Evolutionary conservation across 75 land plant genomes (phyloP), one percentile per base, ranked within the genome.

Genomic region (Pinus albicaulis): DNA sequence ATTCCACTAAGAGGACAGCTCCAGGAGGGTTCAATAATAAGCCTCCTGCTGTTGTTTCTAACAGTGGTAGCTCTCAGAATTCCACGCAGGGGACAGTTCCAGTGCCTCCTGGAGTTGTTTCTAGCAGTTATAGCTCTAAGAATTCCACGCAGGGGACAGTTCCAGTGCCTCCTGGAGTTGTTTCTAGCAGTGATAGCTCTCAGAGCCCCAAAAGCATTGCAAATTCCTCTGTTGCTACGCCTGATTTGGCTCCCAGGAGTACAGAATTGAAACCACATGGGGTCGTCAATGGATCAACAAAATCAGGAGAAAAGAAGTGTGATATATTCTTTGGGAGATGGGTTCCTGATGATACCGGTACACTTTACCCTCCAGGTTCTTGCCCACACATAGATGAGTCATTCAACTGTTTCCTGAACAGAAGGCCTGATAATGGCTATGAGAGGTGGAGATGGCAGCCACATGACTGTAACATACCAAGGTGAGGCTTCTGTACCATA

Each of bases 361-460:
- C 89, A 4, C 69, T 79, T 64, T 88, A 86, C 71, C 65, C 71
- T 16, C 44, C 78, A 16, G 64, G 56, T 25, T 76, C 85, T 55
- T 88, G 90, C 59, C 90, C 90, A 16, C 83, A 83, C 63, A 77
- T 87, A 13, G 90, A 88, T 55, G 61, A 57, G 8, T 79, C 80
- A 15, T 86, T 88, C 56, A 74, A 86, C 16, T 88, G 90, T 71
- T 68, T 75, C 55, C 73, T 74, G 41, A 86, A 88, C 77, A 89
- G 89, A 19, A 77, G 90, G n/a, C 90, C 89, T 16, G 90, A 88
- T 64, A 4, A 17, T 8, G 76, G 68, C 22, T 88, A 75, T 74
- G 57, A 80, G 78, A 86, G 74, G 23, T 88, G 84, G 78, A 80
- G 89, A 70, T 88, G 90, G 90, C 79, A 82, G 52, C 89, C 89